These are phyloP conservation scores for Botryotinia globosa DNA, from an alignment of 2,329 filamentous ascomycete genomes.

Conservation along the genomic window DNA sequence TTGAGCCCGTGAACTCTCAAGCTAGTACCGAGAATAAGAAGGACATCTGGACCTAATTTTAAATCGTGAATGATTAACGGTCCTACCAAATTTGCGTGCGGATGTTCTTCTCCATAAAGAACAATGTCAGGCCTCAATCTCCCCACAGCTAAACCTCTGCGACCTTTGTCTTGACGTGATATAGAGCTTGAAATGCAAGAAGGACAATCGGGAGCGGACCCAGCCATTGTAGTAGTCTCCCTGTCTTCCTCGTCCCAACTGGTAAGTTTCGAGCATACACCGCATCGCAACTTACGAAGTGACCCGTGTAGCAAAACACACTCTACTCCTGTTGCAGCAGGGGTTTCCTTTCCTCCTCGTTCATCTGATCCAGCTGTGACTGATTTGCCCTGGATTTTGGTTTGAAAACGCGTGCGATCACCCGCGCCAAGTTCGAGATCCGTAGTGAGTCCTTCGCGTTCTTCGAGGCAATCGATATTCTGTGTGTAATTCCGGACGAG, in stretches of 20 bases:
- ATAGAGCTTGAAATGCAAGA: conserved; percentile 62
- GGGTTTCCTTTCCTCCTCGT: conserved; percentile 36
- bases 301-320: conserved; percentile 70
- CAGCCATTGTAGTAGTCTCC: conserved; percentile 47
- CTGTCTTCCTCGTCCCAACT: conserved; percentile 58
- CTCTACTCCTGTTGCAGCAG: conserved; percentile 37
- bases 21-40: conserved; percentile 70
- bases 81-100: conserved; percentile 64
- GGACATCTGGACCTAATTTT: conserved; percentile 59
- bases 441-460: conserved; percentile 65
- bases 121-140: conserved; percentile 71
- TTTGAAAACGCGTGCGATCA: conserved; percentile 56
- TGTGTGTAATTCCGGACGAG: conserved; percentile 72
- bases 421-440: conserved; percentile 61
- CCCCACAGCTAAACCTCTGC: conserved; percentile 64
- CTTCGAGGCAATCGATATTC: conserved; percentile 72
- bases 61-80: conserved; percentile 68
- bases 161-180: conserved; percentile 61
- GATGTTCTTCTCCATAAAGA: conserved; percentile 71
- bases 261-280: conserved; percentile 55
- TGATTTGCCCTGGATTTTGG: conserved; percentile 44
- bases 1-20: conserved; percentile 70
- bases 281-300: conserved; percentile 62
- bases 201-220: conserved; percentile 65
- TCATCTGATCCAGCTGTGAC: conserved; percentile 28